Evolutionary conservation across 192 early-diverging fungal genomes (phyloP), one percentile per base, ranked within the genome.

Genomic region (Mortierella alpina): DNA sequence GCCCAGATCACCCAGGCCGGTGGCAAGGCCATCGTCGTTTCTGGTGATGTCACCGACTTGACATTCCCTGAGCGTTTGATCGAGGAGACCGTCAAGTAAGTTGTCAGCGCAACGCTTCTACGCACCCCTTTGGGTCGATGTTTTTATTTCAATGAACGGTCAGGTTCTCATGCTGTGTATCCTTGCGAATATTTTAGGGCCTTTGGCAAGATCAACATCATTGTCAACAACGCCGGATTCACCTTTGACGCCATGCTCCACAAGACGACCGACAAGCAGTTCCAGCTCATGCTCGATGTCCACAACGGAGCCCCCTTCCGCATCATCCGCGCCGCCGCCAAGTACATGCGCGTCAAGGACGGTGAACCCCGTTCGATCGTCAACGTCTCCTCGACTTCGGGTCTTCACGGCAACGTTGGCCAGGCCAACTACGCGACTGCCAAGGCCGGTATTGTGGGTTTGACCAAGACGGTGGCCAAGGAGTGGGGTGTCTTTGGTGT

Each of bases 201-300:
- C 59, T 94, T 91, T 84, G 92, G 92, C 52, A 90, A 91, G 62
- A 82, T 94, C 84, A 92, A 94, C 76, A 84, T 97, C 66, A 86
- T 99, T 39, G 89, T 99, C 83, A 99, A 99, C 93, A 99, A 99
- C 65, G 97, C 97, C 15, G 97, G 97, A 69, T 98, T 96, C 81
- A 90, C 97, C 63, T 93, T 94, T 66, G 97, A 99, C 87, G 96
- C 93, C 83, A 95, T 95, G 68, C 92, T 98, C 72, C 88, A 88
- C 83, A 89, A 95, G 74, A 94, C 94, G 58, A 95, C 95, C 42
- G 95, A 95, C 86, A 89, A 91, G 64, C 96, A 99, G 82, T 99
- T 96, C 96, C 96, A 98, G 86, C 63, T 97, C 48, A 95, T 98
- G 65, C 62, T 91, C 15, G 87, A 88, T 59, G 90, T 91, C 39